Evolutionary conservation across 2,329 filamentous ascomycete genomes (phyloP).

Genomic region (Colletotrichum liaoningense): DNA sequence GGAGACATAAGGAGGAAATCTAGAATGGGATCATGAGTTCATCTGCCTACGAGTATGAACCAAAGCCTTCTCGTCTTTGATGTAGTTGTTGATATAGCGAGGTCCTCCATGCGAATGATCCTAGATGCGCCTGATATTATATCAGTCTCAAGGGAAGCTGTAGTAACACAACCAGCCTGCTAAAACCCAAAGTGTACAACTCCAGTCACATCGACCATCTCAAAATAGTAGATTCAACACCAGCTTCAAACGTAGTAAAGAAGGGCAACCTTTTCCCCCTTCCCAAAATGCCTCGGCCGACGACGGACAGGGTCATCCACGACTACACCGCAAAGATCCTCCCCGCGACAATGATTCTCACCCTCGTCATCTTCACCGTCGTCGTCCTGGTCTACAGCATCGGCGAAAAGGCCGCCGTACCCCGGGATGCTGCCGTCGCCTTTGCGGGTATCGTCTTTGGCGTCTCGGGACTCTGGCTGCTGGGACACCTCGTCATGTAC

Average conservation of each 20-base stretch:
- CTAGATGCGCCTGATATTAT: neutral
- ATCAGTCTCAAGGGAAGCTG: neutral
- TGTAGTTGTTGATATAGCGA: too few species aligned
- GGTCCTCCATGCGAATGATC: neutral
- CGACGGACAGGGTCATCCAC: constrained; percentile 16
- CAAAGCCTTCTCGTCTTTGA: neutral
- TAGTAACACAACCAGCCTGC: neutral
- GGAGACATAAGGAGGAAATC: neutral
- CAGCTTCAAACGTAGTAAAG: neutral
- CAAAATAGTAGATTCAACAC: neutral
- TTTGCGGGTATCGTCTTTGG: constrained; percentile 6
- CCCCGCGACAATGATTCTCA: constrained; percentile 15
- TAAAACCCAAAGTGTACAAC: neutral
- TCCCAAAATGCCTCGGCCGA: constrained; percentile 1
- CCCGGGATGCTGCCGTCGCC: neutral
- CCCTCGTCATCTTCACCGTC: constrained; percentile 22
- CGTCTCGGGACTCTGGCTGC: constrained; percentile 23
- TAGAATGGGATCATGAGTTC: constrained; percentile 7
- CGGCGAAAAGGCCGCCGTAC: constrained; percentile 16
- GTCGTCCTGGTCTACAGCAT: constrained; percentile 27
- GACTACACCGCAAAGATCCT: constrained; percentile 21
- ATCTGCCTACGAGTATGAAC: neutral
- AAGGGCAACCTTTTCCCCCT: neutral
- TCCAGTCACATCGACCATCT: neutral
- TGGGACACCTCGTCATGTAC: constrained; percentile 22